Evolutionary conservation across 2,329 filamentous ascomycete genomes (phyloP).

Genomic region (Xenosphaeropsis pyriputrescens): DNA sequence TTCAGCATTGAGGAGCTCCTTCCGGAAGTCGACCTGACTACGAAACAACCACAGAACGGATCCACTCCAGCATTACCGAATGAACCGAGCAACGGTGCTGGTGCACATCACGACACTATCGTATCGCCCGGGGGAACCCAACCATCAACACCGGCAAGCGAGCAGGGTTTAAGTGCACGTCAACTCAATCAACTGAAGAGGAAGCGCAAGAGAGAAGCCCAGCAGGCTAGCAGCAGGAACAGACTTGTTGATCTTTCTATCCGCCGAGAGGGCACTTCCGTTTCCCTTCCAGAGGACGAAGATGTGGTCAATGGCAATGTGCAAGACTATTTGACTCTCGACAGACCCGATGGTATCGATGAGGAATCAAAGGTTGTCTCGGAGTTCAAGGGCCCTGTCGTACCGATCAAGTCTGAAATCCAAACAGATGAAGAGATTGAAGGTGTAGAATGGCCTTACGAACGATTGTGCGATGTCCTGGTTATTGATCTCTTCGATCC

Average conservation of each 20-base stretch:
- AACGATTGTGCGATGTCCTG: conserved; percentile 84
- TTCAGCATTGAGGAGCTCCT: conserved; percentile 76
- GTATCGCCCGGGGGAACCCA: conserved; percentile 11
- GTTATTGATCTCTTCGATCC: conserved; percentile 88
- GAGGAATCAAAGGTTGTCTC: conserved; percentile 87
- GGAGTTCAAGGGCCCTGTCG: conserved; percentile 78
- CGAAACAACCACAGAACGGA: conserved; percentile 9
- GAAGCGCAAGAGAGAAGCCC: conserved; percentile 81
- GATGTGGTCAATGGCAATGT: conserved; percentile 43
- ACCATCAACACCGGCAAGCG: conserved; percentile 32
- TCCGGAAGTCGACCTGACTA: conserved; percentile 43
- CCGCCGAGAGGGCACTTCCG: conserved; percentile 27
- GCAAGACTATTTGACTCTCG: conserved; percentile 81
- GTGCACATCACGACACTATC: conserved; percentile 27
- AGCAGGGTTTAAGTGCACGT: conserved; percentile 69
- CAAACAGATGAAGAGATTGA: conserved; percentile 64
- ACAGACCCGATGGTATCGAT: conserved; percentile 62
- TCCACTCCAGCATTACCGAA: conserved; percentile 5
- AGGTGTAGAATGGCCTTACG: conserved; percentile 84
- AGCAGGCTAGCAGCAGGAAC: conserved; percentile 79
- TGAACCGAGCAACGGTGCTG: conserved; percentile 20
- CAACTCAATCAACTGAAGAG: conserved; percentile 91
- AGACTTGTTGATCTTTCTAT: conserved; percentile 78
- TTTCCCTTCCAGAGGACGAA: conserved; percentile 47
- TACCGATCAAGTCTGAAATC: conserved; percentile 75